These are phyloP conservation scores for Leptosphaerulina australis DNA, from an alignment of 2,329 filamentous ascomycete genomes.

Conservation along the genomic window DNA sequence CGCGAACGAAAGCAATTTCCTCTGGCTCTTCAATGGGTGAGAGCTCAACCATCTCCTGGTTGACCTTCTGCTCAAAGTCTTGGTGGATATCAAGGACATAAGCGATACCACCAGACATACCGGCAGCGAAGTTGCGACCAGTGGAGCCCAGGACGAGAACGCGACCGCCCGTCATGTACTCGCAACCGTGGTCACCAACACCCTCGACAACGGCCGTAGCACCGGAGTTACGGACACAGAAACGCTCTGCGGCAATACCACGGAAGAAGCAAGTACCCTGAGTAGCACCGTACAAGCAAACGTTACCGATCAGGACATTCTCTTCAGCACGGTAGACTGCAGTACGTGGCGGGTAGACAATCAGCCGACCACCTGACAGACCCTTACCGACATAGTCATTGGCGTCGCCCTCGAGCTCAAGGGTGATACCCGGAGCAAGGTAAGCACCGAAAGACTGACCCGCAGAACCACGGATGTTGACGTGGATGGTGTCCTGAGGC, in stretches of 20 bases:
- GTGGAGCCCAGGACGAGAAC: slow-evolving; percentile 85
- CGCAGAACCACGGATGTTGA: slow-evolving; percentile 94
- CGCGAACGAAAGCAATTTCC: slow-evolving; percentile 88
- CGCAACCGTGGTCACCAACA: slow-evolving; percentile 93
- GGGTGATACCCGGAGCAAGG: slow-evolving; percentile 88
- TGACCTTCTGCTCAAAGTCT: slow-evolving; percentile 92
- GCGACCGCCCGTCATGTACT: slow-evolving; percentile 98
- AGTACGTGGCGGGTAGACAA: slow-evolving; percentile 88
- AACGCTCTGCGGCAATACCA: slow-evolving; percentile 93
- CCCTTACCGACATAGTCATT: slow-evolving; percentile 99
- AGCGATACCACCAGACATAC: slow-evolving; percentile 98
- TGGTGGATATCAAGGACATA: slow-evolving; percentile 89
- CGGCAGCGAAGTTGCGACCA: slow-evolving; percentile 95
- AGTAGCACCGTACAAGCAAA: slow-evolving; percentile 93
- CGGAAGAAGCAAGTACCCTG: slow-evolving; percentile 94
- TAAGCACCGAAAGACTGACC: slow-evolving; percentile 97
- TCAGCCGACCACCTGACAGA: slow-evolving; percentile 87
- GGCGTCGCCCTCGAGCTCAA: slow-evolving; percentile 93
- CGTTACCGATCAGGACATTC: slow-evolving; percentile 91
- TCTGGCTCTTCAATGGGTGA: slow-evolving; percentile 80
- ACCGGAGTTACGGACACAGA: slow-evolving; percentile 95
- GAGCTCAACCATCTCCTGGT: slow-evolving; percentile 96
- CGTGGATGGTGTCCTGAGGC: slow-evolving; percentile 91
- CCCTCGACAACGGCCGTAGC: slow-evolving; percentile 96
- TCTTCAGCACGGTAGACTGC: slow-evolving; percentile 96